These are phyloP conservation scores for Backusella parvicylindrica DNA, from an alignment of 192 early-diverging fungal genomes.

Conservation along the genomic window DNA sequence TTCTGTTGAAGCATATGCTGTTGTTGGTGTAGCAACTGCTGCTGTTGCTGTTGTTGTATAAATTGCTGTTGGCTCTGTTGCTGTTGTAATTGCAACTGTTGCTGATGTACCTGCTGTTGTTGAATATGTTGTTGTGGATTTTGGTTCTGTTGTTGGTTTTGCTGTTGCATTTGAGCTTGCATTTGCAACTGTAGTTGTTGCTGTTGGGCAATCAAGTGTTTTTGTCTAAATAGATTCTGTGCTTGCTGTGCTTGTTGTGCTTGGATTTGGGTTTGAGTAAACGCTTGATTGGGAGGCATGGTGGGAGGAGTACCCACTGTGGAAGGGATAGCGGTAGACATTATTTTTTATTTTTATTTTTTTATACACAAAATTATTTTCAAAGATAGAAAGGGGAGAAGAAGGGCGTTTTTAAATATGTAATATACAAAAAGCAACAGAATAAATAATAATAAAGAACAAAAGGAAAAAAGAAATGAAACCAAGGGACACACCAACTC, in stretches of 20 bases:
- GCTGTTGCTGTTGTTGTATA: conserved; percentile 12
- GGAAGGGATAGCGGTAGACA: conserved; percentile 4
- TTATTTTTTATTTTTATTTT: neutral
- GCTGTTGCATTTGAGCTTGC: neutral
- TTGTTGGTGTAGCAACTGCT: neutral
- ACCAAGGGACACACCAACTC: neutral
- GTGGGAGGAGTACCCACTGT: neutral
- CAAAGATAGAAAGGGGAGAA: too few species aligned
- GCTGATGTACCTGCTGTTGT: neutral
- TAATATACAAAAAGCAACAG: neutral
- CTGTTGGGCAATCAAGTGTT: neutral
- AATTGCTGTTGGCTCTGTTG: conserved; percentile 3
- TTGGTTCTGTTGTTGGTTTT: neutral
- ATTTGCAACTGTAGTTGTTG: neutral
- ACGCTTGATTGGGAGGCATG: neutral
- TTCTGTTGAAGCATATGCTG: neutral
- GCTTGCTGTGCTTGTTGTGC: neutral
- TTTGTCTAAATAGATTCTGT: conserved; percentile 4
- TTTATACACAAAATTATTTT: neutral
- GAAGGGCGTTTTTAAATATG: neutral
- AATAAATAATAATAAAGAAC: neutral
- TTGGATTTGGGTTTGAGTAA: neutral
- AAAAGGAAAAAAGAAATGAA: neutral
- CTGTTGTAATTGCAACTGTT: neutral
- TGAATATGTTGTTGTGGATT: neutral